Conservation (phyloP, 1,139 yeast genomes). For the Protomyces pachydermus region DNA sequence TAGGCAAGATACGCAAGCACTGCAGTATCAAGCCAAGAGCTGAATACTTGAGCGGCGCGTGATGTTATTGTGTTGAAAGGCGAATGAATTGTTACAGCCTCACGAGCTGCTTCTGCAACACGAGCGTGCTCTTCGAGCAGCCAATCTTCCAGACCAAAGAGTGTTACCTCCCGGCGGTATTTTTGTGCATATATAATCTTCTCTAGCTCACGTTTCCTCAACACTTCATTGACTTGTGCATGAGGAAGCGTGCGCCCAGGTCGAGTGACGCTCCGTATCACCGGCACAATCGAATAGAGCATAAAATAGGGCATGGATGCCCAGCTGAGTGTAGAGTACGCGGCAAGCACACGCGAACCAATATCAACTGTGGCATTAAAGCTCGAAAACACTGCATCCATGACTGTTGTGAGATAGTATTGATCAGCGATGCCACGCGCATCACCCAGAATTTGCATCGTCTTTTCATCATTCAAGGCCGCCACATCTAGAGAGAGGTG, state of each 20-base stretch:
- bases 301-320: conserved; percentile 10
- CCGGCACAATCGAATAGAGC: conserved; percentile 7
- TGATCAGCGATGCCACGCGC: conserved; percentile 7
- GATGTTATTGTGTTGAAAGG: background rate
- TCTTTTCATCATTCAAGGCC: background rate
- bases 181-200: background rate
- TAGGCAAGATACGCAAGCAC: conserved; percentile 8
- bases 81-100: background rate
- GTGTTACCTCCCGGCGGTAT: conserved; percentile 4
- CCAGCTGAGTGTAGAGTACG: conserved; percentile 3
- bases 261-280: background rate
- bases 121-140: background rate
- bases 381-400: background rate
- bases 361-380: conserved; percentile 5
- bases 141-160: conserved; percentile 3
- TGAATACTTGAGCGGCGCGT: background rate
- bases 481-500: conserved; percentile 11
- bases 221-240: background rate
- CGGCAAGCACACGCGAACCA: conserved; percentile 4
- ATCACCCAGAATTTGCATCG: conserved; percentile 1
- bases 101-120: background rate
- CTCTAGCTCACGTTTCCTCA: background rate
- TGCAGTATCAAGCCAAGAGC: conserved; percentile 6
- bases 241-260: background rate
- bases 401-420: background rate